These are phyloP conservation scores for Aciculosporium take DNA, from an alignment of 2,329 filamentous ascomycete species.

Conservation along the genomic window DNA sequence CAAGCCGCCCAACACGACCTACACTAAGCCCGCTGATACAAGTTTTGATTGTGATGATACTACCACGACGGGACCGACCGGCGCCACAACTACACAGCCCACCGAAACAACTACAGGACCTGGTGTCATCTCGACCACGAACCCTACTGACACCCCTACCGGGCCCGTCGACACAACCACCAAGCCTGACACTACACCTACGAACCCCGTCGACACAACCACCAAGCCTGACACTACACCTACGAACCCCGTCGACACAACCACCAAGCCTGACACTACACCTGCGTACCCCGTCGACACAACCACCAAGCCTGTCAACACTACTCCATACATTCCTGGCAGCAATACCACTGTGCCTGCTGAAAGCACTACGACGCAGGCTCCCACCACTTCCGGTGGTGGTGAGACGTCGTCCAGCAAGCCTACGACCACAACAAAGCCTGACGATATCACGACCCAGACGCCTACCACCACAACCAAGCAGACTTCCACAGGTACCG, in stretches of 20 bases:
- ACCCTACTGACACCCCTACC: not conserved
- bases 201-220: conserved; percentile 4
- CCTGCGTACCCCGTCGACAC: not conserved
- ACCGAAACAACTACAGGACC: conserved; percentile 4
- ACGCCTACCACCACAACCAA: conserved; percentile 10
- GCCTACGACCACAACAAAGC: not conserved
- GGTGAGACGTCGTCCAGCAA: too few species aligned
- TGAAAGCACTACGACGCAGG: too few species aligned
- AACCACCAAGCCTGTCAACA: not conserved
- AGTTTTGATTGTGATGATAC: not conserved
- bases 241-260: not conserved
- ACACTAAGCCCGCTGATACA: too few species aligned
- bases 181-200: conserved; percentile 7
- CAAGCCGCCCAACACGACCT: conserved; percentile 6
- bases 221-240: conserved; percentile 13
- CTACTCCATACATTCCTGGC: not conserved
- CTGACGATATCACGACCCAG: not conserved
- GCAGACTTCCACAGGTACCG: conserved; percentile 17
- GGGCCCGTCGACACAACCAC: not conserved
- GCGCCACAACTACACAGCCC: conserved; percentile 5
- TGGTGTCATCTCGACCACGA: too few species aligned
- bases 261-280: not conserved
- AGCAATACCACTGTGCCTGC: too few species aligned
- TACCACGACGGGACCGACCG: not conserved
- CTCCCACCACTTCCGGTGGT: too few species aligned